Evolutionary conservation across 306 rosid species (phyloP).

Genomic region (Leucaena leucocephala): DNA sequence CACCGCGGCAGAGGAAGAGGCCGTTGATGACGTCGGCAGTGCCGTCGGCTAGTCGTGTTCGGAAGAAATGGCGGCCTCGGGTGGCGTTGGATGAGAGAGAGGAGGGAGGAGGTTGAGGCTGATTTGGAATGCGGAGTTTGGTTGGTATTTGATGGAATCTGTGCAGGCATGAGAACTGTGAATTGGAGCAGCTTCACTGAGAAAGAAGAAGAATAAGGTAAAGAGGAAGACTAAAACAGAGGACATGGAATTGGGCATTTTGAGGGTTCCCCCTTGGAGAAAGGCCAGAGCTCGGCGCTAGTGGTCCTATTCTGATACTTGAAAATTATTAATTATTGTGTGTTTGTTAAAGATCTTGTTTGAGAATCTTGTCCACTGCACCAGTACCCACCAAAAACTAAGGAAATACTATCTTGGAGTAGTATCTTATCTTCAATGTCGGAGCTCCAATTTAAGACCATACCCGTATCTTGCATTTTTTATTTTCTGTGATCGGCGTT

Average conservation of each 20-base stretch:
- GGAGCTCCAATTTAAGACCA: neutral
- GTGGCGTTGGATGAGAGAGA: constrained; percentile 32
- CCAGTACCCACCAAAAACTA: no score
- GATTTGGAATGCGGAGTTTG: constrained; percentile 34
- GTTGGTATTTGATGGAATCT: neutral
- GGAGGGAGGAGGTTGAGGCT: constrained; percentile 40
- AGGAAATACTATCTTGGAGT: no score
- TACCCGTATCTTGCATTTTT: neutral
- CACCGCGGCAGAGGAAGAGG: constrained; percentile 46
- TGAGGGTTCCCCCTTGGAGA: neutral
- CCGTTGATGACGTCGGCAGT: constrained; percentile 16
- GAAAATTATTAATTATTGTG: neutral
- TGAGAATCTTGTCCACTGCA: neutral
- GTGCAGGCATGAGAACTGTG: neutral
- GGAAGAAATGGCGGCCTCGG: constrained; percentile 15
- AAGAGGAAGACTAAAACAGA: neutral
- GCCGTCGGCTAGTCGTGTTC: neutral
- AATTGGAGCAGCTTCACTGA: constrained; percentile 5
- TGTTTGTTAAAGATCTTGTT: neutral
- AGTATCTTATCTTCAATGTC: neutral
- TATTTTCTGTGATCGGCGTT: no score
- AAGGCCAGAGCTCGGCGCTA: neutral
- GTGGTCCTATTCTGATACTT: neutral
- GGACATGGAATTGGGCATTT: neutral
- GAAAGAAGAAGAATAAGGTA: neutral